Conservation (phyloP, 2,329 filamentous ascomycete genomes). For the Aspergillus sergii region DNA sequence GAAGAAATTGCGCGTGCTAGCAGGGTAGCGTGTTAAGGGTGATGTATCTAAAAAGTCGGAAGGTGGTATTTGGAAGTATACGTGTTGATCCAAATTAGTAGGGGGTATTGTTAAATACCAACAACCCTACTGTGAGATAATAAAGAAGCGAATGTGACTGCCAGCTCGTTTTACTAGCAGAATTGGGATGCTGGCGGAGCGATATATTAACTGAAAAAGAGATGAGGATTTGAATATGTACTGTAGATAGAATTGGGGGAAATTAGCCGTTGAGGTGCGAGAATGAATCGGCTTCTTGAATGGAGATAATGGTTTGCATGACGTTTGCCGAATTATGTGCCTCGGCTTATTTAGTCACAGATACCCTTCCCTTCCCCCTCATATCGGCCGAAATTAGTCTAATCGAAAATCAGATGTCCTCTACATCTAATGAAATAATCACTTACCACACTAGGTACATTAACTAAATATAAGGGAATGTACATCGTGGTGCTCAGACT, state of each 20-base stretch:
- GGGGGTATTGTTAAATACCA: not conserved
- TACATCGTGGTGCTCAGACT: not conserved
- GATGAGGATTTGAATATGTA: not conserved
- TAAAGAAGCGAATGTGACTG: not conserved
- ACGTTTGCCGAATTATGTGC: constrained; percentile 40
- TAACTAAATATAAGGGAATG: not conserved
- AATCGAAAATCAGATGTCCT: not conserved
- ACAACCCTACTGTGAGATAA: not conserved
- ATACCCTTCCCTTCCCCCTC: not conserved
- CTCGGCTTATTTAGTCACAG: constrained; percentile 32
- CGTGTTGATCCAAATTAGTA: not conserved
- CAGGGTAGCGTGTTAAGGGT: not conserved
- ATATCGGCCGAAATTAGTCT: not conserved
- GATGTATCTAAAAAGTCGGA: constrained; percentile 6
- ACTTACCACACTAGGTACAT: not conserved
- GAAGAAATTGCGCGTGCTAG: not conserved
- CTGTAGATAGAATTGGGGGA: not conserved
- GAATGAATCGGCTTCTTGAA: constrained; percentile 33
- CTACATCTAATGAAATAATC: not conserved
- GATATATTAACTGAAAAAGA: not conserved
- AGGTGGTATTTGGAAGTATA: not conserved
- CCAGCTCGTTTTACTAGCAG: not conserved
- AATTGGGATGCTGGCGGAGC: not conserved
- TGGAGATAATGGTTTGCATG: constrained; percentile 32
- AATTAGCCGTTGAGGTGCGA: constrained; percentile 17